Conservation (phyloP, 1,284 basidiomycete genomes). For the Ustilago tritici region DNA sequence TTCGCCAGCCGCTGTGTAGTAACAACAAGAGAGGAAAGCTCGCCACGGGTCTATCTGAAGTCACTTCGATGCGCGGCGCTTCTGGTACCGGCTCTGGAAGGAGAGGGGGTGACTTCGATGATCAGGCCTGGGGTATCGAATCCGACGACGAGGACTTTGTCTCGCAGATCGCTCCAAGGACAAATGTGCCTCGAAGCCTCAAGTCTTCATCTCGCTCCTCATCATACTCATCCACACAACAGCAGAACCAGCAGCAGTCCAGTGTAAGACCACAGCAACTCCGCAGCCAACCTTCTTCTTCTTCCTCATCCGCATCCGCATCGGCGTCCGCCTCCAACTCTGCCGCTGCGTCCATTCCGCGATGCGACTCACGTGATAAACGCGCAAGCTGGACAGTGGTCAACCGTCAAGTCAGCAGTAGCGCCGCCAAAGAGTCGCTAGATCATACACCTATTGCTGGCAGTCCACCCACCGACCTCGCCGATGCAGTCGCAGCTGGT, state of each 20-base stretch:
- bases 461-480: slow-evolving; percentile 49
- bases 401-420: slow-evolving; percentile 20
- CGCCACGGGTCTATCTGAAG: not conserved
- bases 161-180: slow-evolving; percentile 44
- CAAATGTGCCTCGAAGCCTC: slow-evolving; percentile 44
- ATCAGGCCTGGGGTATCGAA: slow-evolving; percentile 66
- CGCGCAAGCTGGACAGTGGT: slow-evolving; percentile 55
- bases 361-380: slow-evolving; percentile 11
- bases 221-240: slow-evolving; percentile 32
- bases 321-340: slow-evolving; percentile 10
- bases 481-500: slow-evolving; percentile 28
- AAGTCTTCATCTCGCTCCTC: slow-evolving; percentile 36
- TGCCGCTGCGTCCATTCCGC: slow-evolving; percentile 13
- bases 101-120: slow-evolving; percentile 57
- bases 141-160: slow-evolving; percentile 69
- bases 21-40: too few relatives aligned
- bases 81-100: slow-evolving; percentile 7
- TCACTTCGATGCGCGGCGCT: slow-evolving; percentile 9
- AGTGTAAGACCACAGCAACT: slow-evolving; percentile 9
- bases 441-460: slow-evolving; percentile 47
- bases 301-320: slow-evolving; percentile 7
- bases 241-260: slow-evolving; percentile 16
- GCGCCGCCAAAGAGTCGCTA: slow-evolving; percentile 16
- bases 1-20: not conserved
- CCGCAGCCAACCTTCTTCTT: slow-evolving; percentile 27